A percentile compares a stretch with the other conserved stretches of the same genome.
phyloP scores from a whole-genome alignment of 805 yeast genomes.

The Peterozyma toletana region DNA sequence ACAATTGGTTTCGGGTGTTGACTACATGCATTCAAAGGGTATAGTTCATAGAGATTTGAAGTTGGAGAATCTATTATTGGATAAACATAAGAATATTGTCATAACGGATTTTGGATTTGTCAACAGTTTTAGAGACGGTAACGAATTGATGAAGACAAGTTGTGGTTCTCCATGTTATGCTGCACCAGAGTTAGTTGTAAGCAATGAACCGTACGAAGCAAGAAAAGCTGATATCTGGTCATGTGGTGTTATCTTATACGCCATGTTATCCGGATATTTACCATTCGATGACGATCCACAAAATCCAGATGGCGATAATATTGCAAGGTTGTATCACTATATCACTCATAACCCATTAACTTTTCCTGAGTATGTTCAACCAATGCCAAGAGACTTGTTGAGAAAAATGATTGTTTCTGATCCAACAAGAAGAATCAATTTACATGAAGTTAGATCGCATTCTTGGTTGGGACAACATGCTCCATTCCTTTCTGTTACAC shows the following conservation, averaged over 20 bases:
- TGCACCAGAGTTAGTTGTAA: conserved; percentile 92
- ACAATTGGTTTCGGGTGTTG: conserved; percentile 89
- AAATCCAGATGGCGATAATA: conserved; percentile 94
- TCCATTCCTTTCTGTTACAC: conserved; percentile 74
- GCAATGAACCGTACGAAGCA: conserved; percentile 83
- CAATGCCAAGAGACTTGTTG: conserved; percentile 84
- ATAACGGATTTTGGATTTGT: conserved; percentile 95
- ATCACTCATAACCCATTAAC: conserved; percentile 88
- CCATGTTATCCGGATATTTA: conserved; percentile 94
- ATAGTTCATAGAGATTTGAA: conserved; percentile 74
- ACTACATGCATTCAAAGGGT: conserved; percentile 79
- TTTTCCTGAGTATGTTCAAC: conserved; percentile 89
- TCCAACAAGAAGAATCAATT: conserved; percentile 66
- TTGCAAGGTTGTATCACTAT: conserved; percentile 82
- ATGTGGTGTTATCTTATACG: conserved; percentile 89
- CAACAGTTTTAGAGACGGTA: conserved; percentile 60
- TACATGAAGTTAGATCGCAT: conserved; percentile 70
- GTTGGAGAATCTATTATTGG: conserved; percentile 68
- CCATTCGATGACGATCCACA: conserved; percentile 98
- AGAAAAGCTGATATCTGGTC: conserved; percentile 96
- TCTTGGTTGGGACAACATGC: conserved; percentile 86
- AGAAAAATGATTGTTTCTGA: conserved; percentile 80
- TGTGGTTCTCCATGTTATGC: conserved; percentile 99
- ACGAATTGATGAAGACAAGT: conserved; percentile 84
- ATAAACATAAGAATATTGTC: conserved; percentile 78